Conservation (phyloP, 2,329 filamentous ascomycete genomes). For the Didymosphaeria variabile region DNA sequence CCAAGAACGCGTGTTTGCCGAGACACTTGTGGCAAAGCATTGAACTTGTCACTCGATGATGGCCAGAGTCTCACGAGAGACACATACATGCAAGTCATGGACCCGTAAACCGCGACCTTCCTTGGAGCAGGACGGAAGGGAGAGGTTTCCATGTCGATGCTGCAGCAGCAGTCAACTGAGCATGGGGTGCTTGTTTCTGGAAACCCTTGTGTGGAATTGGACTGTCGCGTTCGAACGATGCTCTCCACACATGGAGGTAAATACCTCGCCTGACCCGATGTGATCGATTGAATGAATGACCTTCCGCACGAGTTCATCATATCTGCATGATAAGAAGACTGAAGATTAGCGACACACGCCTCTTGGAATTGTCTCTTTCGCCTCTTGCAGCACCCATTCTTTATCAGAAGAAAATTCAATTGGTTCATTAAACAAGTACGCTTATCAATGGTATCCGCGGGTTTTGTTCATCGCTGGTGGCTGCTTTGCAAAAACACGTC, state of each 20-base stretch:
- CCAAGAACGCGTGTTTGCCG: neutral
- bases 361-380: neutral
- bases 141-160: neutral
- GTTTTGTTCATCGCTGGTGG: neutral
- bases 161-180: too few species aligned
- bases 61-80: neutral
- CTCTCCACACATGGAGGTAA: too few species aligned
- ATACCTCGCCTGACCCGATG: too few species aligned
- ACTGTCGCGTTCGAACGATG: too few species aligned
- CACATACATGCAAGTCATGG: neutral
- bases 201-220: too few species aligned
- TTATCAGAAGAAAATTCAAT: neutral
- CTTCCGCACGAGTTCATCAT: neutral
- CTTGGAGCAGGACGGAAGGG: neutral
- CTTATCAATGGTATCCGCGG: neutral
- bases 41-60: neutral
- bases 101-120: too few species aligned
- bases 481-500: conserved; percentile 32
- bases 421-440: neutral
- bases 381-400: neutral
- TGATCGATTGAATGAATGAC: too few species aligned
- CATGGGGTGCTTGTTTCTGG: too few species aligned
- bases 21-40: neutral
- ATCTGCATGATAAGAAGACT: neutral
- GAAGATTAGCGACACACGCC: neutral